Base-by-base conservation (phyloP, 2,329 filamentous ascomycete genomes). In the Aspergillus sp. region DNA sequence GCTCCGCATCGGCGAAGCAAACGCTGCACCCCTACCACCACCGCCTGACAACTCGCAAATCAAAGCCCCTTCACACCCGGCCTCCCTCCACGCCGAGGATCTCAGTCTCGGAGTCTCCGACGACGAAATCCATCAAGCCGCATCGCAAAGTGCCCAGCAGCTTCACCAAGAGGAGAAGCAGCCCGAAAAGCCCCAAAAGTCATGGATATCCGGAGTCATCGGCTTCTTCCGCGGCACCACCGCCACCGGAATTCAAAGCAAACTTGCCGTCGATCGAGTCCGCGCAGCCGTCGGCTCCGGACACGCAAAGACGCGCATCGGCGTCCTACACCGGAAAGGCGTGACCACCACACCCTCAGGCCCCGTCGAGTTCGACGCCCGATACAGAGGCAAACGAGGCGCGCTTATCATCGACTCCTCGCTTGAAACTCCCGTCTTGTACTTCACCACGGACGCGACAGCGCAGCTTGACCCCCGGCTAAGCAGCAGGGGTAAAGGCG, bases 1-100 rank as follows among this genome's bases (percentile, higher is more conserved):
- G 1, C 85, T 96, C 9, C 89, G 92, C 9, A 87, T 94, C 29
- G 91, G 91, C 47, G 92, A 96, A 75, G 85, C 86, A 18, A 93
- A 93, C 75, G 90, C 91, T 64, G 88, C 90, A 0, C 92, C 92
- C 0, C 75, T 96, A 0, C 91, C 91, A 0, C 87, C 85, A 16
- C 82, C 84, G 18, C 85, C 85, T 22, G 47, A n/a, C 39, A 57
- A 36, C 32, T 36, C 32, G 12, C 32, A 36, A 14, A 36, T 2
- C 46, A 31, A 31, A n/a, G 56, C 14, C 52, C 52, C 10, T n/a
- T 59, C 10, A 42, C 32, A 1, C 36, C 16, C 49, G 5, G 10
- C 29, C 3, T 18, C 26, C 11, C 14, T 52, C 22, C 50, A 18
- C 16, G 42, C 24, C 10, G 53, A 55, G 22, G 53, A 24, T 20